A percentile compares a stretch with the other conserved stretches of the same genome.
These are phyloP conservation scores for Ulota crispa DNA, from an alignment of 225 moss, liverwort and hornwort species.

Conservation along the genomic window DNA sequence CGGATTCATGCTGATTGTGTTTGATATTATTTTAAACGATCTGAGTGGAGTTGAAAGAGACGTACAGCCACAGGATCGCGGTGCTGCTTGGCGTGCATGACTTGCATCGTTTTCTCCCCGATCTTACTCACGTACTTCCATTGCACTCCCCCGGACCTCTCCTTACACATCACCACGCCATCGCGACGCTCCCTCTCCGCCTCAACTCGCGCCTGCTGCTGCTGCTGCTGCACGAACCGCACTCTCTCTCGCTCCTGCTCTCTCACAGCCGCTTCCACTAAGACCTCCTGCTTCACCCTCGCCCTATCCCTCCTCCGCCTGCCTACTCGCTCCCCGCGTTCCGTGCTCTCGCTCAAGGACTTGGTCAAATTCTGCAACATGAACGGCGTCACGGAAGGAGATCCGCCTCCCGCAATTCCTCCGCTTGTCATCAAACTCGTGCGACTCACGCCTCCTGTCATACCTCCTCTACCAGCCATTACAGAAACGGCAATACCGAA, in stretches of 20 bases:
- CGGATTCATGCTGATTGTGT: background rate
- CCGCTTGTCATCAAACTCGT: slow-evolving; percentile 43
- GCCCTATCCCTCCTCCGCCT: background rate
- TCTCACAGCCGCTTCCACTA: background rate
- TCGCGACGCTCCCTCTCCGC: slow-evolving; percentile 38
- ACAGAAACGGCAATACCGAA: background rate
- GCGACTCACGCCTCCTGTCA: background rate
- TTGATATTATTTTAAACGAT: background rate
- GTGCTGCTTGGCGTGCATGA: slow-evolving; percentile 58
- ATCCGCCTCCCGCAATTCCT: slow-evolving; percentile 30
- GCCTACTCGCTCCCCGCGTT: slow-evolving; percentile 12
- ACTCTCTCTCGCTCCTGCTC: slow-evolving; percentile 25
- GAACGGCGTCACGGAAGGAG: slow-evolving; percentile 51
- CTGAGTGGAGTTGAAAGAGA: background rate
- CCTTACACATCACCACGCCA: slow-evolving; percentile 54
- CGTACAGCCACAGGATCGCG: slow-evolving; percentile 64
- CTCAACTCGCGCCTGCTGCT: slow-evolving; percentile 21
- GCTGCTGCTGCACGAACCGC: background rate
- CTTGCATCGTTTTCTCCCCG: slow-evolving; percentile 50
- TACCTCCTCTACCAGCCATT: background rate
- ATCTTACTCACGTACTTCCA: slow-evolving; percentile 57
- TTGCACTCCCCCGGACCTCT: slow-evolving; percentile 51
- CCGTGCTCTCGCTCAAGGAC: slow-evolving; percentile 42
- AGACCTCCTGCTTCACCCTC: slow-evolving; percentile 9
- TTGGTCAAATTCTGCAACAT: slow-evolving; percentile 66